phyloP scores from a whole-genome alignment of 2,329 filamentous ascomycete genomes.

The Cryoendolithus antarcticus region DNA sequence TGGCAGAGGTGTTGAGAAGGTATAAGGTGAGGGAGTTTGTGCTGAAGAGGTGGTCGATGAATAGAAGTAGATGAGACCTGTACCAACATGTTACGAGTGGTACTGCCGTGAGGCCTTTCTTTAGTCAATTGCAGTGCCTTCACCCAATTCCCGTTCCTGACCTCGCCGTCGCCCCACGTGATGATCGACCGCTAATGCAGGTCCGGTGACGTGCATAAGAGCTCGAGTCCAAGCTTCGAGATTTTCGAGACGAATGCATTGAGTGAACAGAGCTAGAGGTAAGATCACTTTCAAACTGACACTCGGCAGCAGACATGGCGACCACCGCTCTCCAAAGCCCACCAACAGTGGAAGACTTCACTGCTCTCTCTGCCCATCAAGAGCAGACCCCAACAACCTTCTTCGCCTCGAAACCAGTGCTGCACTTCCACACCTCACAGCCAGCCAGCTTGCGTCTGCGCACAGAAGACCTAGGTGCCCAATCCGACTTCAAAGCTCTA shows the following conservation, averaged over 20 bases:
- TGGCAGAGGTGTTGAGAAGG: conserved; percentile 50
- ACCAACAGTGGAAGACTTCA: conserved; percentile 49
- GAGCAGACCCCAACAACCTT: conserved; percentile 61
- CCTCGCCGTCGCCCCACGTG: no score
- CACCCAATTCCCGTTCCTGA: no score
- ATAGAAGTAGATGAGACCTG: conserved; percentile 34
- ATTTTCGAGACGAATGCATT: no score
- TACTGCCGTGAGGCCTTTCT: no score
- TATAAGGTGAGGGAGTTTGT: conserved; percentile 74
- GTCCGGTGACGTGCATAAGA: no score
- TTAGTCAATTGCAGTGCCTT: no score
- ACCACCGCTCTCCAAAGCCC: conserved; percentile 42
- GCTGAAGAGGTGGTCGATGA: conserved; percentile 72
- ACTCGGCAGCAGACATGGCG: conserved; percentile 19
- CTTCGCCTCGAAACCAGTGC: conserved; percentile 56
- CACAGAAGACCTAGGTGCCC: conserved; percentile 39
- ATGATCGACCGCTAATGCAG: no score
- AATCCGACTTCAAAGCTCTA: conserved; percentile 30
- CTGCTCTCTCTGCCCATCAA: conserved; percentile 55
- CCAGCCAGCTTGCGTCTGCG: conserved; percentile 45
- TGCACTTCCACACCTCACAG: conserved; percentile 47
- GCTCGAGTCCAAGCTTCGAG: no score
- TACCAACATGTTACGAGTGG: no score
- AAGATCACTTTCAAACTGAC: no score
- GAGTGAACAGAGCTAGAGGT: no score